These are phyloP conservation scores for Ustulina deusta DNA, from an alignment of 2,329 filamentous ascomycete species.

Conservation along the genomic window DNA sequence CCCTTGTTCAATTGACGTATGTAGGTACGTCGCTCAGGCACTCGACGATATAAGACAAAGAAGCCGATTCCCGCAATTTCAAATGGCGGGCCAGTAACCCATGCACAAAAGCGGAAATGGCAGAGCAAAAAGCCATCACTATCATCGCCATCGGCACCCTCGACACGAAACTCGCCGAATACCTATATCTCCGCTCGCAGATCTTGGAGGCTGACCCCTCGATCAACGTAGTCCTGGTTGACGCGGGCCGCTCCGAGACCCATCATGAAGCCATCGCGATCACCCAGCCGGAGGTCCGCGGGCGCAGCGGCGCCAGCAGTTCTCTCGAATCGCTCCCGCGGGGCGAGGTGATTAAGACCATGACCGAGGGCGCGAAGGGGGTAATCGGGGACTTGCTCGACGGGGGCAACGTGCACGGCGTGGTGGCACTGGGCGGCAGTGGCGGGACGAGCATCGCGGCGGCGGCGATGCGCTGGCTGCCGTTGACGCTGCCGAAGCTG, in stretches of 20 bases:
- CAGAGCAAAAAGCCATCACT: slow-evolving; percentile 27
- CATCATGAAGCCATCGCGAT: slow-evolving; percentile 59
- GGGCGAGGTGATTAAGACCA: slow-evolving; percentile 65
- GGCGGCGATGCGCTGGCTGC: slow-evolving; percentile 70
- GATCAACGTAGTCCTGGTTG: slow-evolving; percentile 61
- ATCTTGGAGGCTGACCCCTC: slow-evolving; percentile 54
- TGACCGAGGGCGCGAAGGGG: slow-evolving; percentile 61
- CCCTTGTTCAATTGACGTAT: not conserved
- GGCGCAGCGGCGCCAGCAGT: slow-evolving; percentile 53
- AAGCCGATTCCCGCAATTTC: too few species aligned
- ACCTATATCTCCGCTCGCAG: slow-evolving; percentile 62
- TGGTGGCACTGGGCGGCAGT: slow-evolving; percentile 72
- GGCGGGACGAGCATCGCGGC: slow-evolving; percentile 72
- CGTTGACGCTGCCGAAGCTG: slow-evolving; percentile 76
- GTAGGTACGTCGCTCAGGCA: too few species aligned
- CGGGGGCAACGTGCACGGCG: slow-evolving; percentile 61
- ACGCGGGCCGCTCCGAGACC: slow-evolving; percentile 63
- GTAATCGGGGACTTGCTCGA: slow-evolving; percentile 57
- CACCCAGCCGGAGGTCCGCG: slow-evolving; percentile 42
- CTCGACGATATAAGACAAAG: too few species aligned
- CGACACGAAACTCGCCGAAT: slow-evolving; percentile 72
- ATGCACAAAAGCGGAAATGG: slow-evolving; percentile 33
- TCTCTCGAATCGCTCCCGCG: slow-evolving; percentile 60
- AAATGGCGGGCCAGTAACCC: not conserved
- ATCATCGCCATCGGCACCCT: slow-evolving; percentile 68